Base-by-base conservation (phyloP, 768 basidiomycete genomes). In the Hortiboletus flavorubellus region DNA sequence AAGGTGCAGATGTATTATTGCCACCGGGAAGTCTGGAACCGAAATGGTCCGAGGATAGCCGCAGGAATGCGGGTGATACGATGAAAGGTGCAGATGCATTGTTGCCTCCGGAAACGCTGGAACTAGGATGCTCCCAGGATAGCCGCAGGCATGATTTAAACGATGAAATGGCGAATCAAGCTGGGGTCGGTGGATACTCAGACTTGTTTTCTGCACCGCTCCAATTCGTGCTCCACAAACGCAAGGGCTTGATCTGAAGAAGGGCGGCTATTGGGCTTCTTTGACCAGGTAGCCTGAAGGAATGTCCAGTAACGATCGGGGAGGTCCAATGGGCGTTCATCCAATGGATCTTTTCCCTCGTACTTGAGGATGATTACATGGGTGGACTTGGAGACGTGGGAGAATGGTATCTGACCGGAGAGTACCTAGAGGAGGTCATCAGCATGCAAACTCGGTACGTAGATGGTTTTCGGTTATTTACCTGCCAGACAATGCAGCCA, bases 351-450 rank as follows among this genome's bases (percentile, higher is more conserved):
- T 30, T 57, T 61, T 0, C 60, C 59, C 40, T 51, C n/a, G 2
- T 53, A 61, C n/a, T 61, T 61, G 6, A 61, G 55, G 29, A 61
- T 50, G 8, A 61, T 61, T 3, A 61, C 48, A 1, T 61, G 60
- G 0, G 59, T 61, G 3, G 47, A 23, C 42, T 42, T 56, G 38
- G 21, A 37, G 21, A 61, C 35, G 29, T 46, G 54, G 11, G 34
- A 38, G 31, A 60, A 61, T 0, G 59, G 59, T 43, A 61, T 52
- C 14, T 1, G 47, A n/a, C 60, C 60, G 0, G 54, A 56, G 4
- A 60, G 48, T 10, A 61, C 54, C 60, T 61, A 23, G 18, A 39
- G 16, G 33, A 38, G 4, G 37, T 16, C n/a, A 31, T 47, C 21
- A 8, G 29, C 15, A 6, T 6, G 40, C 21, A 35, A 15, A 26